Conservation (phyloP, 805 yeast genomes). For the Wickerhamomyces pijperi region DNA sequence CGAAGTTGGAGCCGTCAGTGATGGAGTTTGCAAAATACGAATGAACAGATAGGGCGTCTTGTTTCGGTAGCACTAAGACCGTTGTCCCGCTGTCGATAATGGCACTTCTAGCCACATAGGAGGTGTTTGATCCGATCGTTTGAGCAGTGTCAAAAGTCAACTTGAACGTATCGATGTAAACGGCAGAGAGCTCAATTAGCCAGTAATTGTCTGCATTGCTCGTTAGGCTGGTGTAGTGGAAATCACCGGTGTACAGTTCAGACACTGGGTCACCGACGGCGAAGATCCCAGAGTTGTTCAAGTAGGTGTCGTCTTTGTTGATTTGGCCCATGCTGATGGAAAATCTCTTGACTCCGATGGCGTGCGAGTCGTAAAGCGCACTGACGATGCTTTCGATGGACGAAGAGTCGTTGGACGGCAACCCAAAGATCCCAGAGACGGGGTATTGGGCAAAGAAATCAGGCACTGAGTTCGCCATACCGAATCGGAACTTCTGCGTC, state of each 20-base stretch:
- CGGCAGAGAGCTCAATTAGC: slow-evolving; percentile 33
- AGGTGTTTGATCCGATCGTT: slow-evolving; percentile 1
- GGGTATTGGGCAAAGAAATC: slow-evolving; percentile 38
- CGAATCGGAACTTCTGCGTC: slow-evolving; percentile 34
- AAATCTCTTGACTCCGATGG: slow-evolving; percentile 27
- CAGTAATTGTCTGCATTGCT: slow-evolving; percentile 32
- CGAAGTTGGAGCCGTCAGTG: slow-evolving; percentile 54
- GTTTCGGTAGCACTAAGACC: slow-evolving; percentile 40
- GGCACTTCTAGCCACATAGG: slow-evolving; percentile 25
- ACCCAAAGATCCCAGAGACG: slow-evolving; percentile 51
- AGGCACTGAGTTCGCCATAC: slow-evolving; percentile 43
- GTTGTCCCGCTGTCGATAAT: slow-evolving; percentile 62
- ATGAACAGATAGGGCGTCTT: slow-evolving; percentile 44
- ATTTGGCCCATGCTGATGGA: slow-evolving; percentile 31
- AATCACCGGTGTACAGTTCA: slow-evolving; percentile 28
- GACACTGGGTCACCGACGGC: slow-evolving; percentile 29
- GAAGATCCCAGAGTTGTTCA: slow-evolving; percentile 29
- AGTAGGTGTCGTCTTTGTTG: slow-evolving; percentile 13
- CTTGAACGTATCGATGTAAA: slow-evolving; percentile 23
- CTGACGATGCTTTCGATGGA: slow-evolving; percentile 29
- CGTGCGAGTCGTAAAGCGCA: slow-evolving; percentile 23
- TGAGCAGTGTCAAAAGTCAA: slow-evolving; percentile 22
- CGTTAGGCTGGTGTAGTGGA: slow-evolving; percentile 28
- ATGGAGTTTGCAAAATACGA: slow-evolving; percentile 36
- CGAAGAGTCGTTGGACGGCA: slow-evolving; percentile 34